phyloP scores from a whole-genome alignment of 208 protist genomes.

The Leishmania tropica region DNA sequence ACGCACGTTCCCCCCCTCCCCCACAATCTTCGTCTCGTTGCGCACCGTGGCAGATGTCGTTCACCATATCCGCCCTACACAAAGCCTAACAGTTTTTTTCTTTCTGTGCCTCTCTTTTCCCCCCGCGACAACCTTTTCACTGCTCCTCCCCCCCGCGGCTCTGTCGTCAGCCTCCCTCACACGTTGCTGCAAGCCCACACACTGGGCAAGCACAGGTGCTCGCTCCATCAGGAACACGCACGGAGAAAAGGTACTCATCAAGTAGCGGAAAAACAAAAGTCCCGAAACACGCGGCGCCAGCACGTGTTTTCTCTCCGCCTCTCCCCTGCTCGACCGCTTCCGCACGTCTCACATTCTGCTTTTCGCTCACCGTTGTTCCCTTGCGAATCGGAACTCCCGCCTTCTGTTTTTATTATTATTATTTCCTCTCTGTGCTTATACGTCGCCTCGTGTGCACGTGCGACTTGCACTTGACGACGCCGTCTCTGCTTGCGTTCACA shows the following conservation, averaged over 20 bases:
- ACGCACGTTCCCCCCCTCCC: background rate
- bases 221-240: background rate
- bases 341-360: background rate
- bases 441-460: background rate
- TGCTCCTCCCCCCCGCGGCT: background rate
- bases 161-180: background rate
- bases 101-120: background rate
- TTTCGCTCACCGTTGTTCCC: background rate
- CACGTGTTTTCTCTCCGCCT: background rate
- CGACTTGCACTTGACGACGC: background rate
- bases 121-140: background rate
- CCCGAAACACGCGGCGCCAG: background rate
- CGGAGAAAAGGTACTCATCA: background rate
- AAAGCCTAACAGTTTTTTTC: background rate
- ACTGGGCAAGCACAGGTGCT: too few species aligned
- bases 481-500: background rate
- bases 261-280: background rate
- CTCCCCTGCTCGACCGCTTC: background rate
- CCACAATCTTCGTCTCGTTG: background rate
- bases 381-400: background rate
- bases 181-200: background rate
- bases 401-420: background rate
- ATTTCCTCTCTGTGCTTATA: background rate
- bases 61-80: background rate
- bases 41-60: background rate